A percentile compares a stretch with the other conserved stretches of the same genome.
Conservation (phyloP, 2,329 filamentous ascomycete genomes). For the Monosporascus sp. region DNA sequence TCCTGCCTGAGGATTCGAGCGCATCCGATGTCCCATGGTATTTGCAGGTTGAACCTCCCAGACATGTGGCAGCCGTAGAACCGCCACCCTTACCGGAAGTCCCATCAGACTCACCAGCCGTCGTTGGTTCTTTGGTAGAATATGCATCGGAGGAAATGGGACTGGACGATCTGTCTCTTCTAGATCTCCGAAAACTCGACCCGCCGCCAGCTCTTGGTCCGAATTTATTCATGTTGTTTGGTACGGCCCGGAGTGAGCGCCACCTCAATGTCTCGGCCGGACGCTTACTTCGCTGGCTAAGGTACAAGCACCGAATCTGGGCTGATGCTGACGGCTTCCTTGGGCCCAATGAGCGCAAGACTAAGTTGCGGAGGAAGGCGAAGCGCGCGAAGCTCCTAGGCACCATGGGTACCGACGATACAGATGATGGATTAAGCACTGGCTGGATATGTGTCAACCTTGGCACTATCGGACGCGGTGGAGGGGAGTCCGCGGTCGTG, state of each 20-base stretch:
- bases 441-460: constrained; percentile 96
- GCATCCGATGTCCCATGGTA: constrained; percentile 62
- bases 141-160: constrained; percentile 81
- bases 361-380: constrained; percentile 74
- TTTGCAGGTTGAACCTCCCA: constrained; percentile 63
- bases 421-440: constrained; percentile 83
- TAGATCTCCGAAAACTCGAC: constrained; percentile 80
- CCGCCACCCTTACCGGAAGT: constrained; percentile 43
- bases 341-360: constrained; percentile 84
- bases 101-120: constrained; percentile 63
- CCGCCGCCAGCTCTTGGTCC: constrained; percentile 82
- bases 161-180: constrained; percentile 70
- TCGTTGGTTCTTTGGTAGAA: constrained; percentile 68
- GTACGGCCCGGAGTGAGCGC: constrained; percentile 84
- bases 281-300: constrained; percentile 80
- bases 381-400: constrained; percentile 78
- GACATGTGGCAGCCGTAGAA: constrained; percentile 43
- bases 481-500: constrained; percentile 36
- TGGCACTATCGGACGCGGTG: constrained; percentile 59
- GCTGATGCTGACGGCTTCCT: constrained; percentile 84
- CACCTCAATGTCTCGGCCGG: constrained; percentile 90
- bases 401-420: constrained; percentile 54
- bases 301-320: constrained; percentile 63
- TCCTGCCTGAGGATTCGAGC: constrained; percentile 1
- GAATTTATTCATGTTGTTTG: constrained; percentile 88